These are phyloP conservation scores for Saccharomyces pastorianus DNA, from an alignment of 1,139 yeast genomes.

Conservation along the genomic window DNA sequence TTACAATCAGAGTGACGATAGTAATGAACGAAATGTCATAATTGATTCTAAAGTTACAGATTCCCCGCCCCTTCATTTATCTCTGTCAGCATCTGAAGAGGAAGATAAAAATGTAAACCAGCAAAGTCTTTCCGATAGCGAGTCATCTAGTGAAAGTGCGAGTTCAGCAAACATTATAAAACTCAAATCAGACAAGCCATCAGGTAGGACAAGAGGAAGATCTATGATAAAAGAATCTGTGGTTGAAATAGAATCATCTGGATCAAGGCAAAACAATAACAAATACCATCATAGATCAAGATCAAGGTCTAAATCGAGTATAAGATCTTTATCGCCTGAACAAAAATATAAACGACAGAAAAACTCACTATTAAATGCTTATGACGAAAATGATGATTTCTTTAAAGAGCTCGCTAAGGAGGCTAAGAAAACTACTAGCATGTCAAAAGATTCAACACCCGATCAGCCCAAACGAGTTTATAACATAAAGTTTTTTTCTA, in stretches of 20 bases:
- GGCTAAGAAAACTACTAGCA: conserved; percentile 8
- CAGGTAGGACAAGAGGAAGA: background rate
- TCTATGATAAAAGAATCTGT: background rate
- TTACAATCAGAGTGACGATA: background rate
- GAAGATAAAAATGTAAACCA: background rate
- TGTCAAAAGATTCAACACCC: conserved; percentile 4
- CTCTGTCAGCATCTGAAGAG: background rate
- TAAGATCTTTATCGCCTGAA: conserved; percentile 2
- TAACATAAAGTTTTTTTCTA: conserved; percentile 24
- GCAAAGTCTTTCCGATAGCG: background rate
- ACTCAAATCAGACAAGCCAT: background rate
- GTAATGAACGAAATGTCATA: background rate
- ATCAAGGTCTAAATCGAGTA: background rate
- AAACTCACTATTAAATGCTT: background rate
- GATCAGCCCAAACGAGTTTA: conserved; percentile 16
- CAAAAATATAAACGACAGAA: background rate
- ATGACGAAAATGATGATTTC: conserved; percentile 28
- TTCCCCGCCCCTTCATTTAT: background rate
- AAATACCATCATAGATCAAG: background rate
- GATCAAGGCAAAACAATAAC: background rate
- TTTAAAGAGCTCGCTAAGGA: conserved; percentile 26
- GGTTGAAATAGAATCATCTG: background rate
- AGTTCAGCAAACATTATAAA: background rate
- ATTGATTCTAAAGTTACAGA: background rate
- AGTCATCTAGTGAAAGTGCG: background rate